These are phyloP conservation scores for Amanita thiersii DNA, from an alignment of 768 basidiomycete genomes.

Conservation along the genomic window DNA sequence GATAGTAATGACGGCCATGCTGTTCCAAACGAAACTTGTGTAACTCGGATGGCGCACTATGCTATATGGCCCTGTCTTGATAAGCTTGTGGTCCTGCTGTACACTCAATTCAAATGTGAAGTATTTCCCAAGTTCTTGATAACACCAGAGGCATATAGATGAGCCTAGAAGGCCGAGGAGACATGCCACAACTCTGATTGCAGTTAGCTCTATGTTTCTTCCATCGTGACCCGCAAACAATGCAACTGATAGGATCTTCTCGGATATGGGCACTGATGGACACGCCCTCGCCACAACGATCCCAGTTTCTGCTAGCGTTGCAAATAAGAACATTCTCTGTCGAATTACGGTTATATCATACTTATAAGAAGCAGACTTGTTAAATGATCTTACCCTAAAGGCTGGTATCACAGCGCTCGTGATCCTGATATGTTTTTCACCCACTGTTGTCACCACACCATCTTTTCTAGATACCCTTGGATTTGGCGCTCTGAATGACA, in stretches of 20 bases:
- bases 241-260: too few species aligned
- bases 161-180: constrained; percentile 29
- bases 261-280: too few species aligned
- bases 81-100: constrained; percentile 32
- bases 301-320: neutral
- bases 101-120: constrained; percentile 50
- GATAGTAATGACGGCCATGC: constrained; percentile 25
- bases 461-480: constrained; percentile 1
- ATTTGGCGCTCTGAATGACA: constrained; percentile 2
- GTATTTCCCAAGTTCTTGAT: constrained; percentile 32
- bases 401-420: neutral
- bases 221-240: too few species aligned
- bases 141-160: constrained; percentile 32
- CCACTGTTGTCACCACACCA: neutral
- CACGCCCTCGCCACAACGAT: neutral
- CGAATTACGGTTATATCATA: neutral
- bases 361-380: neutral
- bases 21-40: constrained; percentile 28
- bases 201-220: too few species aligned
- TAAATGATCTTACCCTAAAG: neutral
- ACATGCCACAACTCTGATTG: too few species aligned
- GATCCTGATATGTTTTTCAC: neutral
- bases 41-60: constrained; percentile 45
- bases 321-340: neutral
- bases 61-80: constrained; percentile 39